Base-by-base conservation (phyloP, 2,329 filamentous ascomycete genomes). In the Calonectria hongkongensis region DNA sequence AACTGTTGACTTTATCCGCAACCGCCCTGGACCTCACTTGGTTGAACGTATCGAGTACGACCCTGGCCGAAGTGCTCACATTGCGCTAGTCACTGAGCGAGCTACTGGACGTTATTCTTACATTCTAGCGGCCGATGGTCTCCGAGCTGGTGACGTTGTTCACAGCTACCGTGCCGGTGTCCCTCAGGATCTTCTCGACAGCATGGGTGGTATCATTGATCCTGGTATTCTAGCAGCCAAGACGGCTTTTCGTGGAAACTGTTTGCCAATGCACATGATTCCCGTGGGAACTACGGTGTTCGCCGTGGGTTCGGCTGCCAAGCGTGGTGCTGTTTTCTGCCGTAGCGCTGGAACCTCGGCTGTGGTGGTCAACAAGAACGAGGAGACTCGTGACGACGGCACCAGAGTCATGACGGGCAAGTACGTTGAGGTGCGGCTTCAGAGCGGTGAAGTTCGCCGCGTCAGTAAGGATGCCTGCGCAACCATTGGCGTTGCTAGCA, bases 41-140 rank as follows among this genome's bases (percentile, higher is more conserved):
- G 96, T 99, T 68, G 96, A 98, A 82, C 92, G 97, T 73, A 97
- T 99, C 81, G 97, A 99, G 84, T 96, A 98, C 84, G 97, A 99
- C 80, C 97, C 97, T 0, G 95, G 95, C 76, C 93, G 97, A 65
- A 98, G 92, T 80, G 95, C 96, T 16, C 97, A 99, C 83, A 96
- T 99, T 84, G 97, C 97, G 7, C 89, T 99, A 69, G 81, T 98
- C 60, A 95, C 92, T 63, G 92, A 94, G 79, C 87, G 95, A 76
- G 89, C 91, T 60, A 96, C 94, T 0, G 90, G 92, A 15, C 90
- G 89, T 77, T 93, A 97, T 86, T 95, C 93, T 76, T 99, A 99
- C 84, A 98, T 99, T 76, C 88, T 99, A 72, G 97, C 97, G n/a
- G 92, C 97, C 0, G 97, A 99, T 79, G 97, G 97, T 13, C 93